These are phyloP conservation scores for Boletus tomentosulus DNA, from an alignment of 768 basidiomycete genomes.

Conservation along the genomic window DNA sequence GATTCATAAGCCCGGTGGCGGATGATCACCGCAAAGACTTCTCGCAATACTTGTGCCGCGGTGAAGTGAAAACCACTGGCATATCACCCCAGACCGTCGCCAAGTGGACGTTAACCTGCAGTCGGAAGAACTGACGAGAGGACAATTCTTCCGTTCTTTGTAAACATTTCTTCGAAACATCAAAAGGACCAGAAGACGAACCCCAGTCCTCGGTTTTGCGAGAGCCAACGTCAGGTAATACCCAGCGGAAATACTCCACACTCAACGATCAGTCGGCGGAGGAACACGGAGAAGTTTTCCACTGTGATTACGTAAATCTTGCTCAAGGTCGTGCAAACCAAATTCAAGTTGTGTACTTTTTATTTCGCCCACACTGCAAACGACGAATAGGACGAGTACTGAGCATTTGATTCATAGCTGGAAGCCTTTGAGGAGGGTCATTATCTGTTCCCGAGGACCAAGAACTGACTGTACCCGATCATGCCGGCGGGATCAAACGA, in stretches of 20 bases:
- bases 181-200: conserved; percentile 8
- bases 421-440: no score
- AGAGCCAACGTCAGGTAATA: conserved; percentile 7
- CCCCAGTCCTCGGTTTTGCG: conserved; percentile 15
- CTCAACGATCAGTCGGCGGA: no score
- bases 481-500: conserved; percentile 2
- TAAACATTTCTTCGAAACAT: conserved; percentile 18
- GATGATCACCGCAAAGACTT: conserved; percentile 4
- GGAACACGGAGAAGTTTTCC: no score
- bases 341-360: no score
- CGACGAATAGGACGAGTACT: no score
- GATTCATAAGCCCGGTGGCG: conserved; percentile 18
- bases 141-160: conserved; percentile 19
- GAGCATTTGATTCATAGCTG: neutral
- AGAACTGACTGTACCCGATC: neutral
- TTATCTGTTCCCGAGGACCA: neutral
- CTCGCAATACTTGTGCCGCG: neutral
- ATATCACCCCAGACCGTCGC: neutral
- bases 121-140: conserved; percentile 3
- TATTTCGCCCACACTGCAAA: no score
- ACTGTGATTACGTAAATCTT: no score
- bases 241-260: neutral
- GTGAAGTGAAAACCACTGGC: neutral
- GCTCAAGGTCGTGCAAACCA: no score
- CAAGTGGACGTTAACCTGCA: neutral